These are phyloP conservation scores for Neonectria ditissima DNA, from an alignment of 2,329 filamentous ascomycete species.

Conservation along the genomic window DNA sequence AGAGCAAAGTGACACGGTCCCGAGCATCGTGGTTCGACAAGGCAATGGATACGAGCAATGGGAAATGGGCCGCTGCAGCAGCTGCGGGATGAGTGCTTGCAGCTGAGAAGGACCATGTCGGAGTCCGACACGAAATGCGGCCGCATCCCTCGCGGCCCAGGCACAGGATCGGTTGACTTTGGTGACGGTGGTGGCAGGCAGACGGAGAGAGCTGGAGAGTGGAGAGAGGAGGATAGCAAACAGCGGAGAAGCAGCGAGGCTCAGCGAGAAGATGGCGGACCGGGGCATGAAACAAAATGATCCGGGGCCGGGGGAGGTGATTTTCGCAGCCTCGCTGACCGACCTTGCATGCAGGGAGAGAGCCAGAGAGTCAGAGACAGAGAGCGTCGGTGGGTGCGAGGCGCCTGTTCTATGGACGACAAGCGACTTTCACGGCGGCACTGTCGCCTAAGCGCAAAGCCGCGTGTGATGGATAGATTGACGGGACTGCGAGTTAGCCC, in stretches of 20 bases:
- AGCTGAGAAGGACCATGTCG: constrained; percentile 5
- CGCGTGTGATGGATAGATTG: constrained; percentile 3
- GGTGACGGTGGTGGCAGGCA: neutral
- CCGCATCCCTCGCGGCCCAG: constrained; percentile 18
- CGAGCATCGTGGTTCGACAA: constrained; percentile 11
- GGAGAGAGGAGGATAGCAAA: neutral
- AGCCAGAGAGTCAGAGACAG: too few species aligned
- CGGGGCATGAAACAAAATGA: constrained; percentile 22
- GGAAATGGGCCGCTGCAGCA: too few species aligned
- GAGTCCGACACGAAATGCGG: constrained; percentile 10
- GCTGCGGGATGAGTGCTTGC: constrained; percentile 29
- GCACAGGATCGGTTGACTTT: neutral
- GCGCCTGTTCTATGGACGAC: constrained; percentile 6
- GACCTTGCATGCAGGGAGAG: constrained; percentile 3
- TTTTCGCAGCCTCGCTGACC: neutral
- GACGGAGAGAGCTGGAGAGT: neutral
- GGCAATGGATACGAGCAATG: constrained; percentile 18
- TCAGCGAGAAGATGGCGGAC: constrained; percentile 14
- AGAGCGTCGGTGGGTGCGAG: neutral
- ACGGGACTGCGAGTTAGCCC: constrained; percentile 1
- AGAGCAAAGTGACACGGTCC: neutral
- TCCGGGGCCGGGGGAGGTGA: constrained; percentile 1
- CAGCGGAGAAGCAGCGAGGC: constrained; percentile 15
- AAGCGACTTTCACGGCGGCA: constrained; percentile 9
- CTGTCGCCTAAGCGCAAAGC: constrained; percentile 25